A percentile compares a stretch with the other conserved stretches of the same genome.
These are phyloP conservation scores for Apiotrichum akiyoshidainum DNA, from an alignment of 1,284 basidiomycete species.

Conservation along the genomic window DNA sequence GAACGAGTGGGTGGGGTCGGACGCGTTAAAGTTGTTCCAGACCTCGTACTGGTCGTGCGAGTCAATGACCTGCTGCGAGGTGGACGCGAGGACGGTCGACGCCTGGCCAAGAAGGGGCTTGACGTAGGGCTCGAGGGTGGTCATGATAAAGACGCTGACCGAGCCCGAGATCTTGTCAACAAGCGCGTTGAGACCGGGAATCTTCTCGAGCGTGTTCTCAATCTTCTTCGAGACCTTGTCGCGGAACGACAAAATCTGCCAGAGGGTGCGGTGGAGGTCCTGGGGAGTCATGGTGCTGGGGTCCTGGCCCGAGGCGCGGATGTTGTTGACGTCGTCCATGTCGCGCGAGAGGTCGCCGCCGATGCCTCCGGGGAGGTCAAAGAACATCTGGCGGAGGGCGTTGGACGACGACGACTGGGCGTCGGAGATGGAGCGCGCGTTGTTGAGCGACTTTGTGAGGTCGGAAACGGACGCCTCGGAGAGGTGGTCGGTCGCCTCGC, in stretches of 20 bases:
- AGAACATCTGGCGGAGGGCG: conserved; percentile 47
- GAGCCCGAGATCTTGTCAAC: conserved; percentile 80
- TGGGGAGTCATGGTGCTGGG: conserved; percentile 82
- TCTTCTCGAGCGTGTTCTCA: conserved; percentile 68
- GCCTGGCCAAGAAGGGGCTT: conserved; percentile 77
- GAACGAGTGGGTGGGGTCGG: conserved; percentile 71
- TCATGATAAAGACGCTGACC: conserved; percentile 77
- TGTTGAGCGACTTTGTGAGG: conserved; percentile 72
- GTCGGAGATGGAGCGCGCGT: conserved; percentile 53
- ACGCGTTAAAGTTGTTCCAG: conserved; percentile 72
- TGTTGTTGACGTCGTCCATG: conserved; percentile 69
- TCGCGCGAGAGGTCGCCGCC: conserved; percentile 61
- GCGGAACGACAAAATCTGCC: conserved; percentile 81
- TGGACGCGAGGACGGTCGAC: conserved; percentile 59
- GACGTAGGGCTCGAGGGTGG: conserved; percentile 65
- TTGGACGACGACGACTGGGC: conserved; percentile 56
- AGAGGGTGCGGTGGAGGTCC: conserved; percentile 73
- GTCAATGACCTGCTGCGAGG: conserved; percentile 73
- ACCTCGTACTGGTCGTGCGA: conserved; percentile 74
- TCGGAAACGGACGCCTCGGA: conserved; percentile 80
- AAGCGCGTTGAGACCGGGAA: conserved; percentile 60
- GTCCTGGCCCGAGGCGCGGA: conserved; percentile 62
- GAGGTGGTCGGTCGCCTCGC: conserved; percentile 54
- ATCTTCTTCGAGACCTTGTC: conserved; percentile 84
- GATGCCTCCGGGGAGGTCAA: conserved; percentile 62